These are phyloP conservation scores for Tolypocladium cylindrosporum DNA, from an alignment of 2,329 filamentous ascomycete species.

Conservation along the genomic window DNA sequence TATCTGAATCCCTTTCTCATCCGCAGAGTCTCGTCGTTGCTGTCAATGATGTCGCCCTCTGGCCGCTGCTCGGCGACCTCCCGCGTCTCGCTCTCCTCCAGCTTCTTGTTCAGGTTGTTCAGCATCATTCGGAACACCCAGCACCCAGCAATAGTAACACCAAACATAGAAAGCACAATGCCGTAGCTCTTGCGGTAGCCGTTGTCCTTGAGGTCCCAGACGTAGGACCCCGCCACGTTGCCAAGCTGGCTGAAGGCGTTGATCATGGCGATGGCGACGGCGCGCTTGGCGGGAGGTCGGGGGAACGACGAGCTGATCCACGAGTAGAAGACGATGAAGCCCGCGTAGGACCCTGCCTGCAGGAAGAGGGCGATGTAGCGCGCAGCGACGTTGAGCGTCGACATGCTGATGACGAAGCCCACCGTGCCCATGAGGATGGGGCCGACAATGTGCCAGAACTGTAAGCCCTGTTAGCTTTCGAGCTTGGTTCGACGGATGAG, in stretches of 20 bases:
- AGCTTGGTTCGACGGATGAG: too few species aligned
- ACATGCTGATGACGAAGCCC: conserved; percentile 52
- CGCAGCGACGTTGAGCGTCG: conserved; percentile 42
- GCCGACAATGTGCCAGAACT: conserved; percentile 49
- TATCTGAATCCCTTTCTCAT: conserved; percentile 39
- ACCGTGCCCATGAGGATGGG: conserved; percentile 42
- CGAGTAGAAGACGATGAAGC: conserved; percentile 47
- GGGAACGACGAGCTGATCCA: conserved; percentile 50
- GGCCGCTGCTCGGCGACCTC: conserved; percentile 30
- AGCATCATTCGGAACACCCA: conserved; percentile 37
- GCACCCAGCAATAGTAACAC: conserved; percentile 44
- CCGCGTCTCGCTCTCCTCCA: conserved; percentile 30
- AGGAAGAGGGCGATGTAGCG: conserved; percentile 53
- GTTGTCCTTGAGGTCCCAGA: conserved; percentile 49
- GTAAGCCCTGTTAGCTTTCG: background rate
- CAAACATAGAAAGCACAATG: conserved; percentile 56
- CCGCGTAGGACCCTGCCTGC: conserved; percentile 46
- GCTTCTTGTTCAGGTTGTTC: conserved; percentile 33
- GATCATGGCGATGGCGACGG: conserved; percentile 50
- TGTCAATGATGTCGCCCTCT: conserved; percentile 26
- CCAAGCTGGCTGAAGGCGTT: conserved; percentile 49
- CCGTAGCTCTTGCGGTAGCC: conserved; percentile 56
- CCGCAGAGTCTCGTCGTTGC: conserved; percentile 31
- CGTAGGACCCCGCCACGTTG: conserved; percentile 52
- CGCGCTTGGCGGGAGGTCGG: conserved; percentile 49